Base-by-base conservation (phyloP, 78 protist genomes). In the Guillardia theta region DNA sequence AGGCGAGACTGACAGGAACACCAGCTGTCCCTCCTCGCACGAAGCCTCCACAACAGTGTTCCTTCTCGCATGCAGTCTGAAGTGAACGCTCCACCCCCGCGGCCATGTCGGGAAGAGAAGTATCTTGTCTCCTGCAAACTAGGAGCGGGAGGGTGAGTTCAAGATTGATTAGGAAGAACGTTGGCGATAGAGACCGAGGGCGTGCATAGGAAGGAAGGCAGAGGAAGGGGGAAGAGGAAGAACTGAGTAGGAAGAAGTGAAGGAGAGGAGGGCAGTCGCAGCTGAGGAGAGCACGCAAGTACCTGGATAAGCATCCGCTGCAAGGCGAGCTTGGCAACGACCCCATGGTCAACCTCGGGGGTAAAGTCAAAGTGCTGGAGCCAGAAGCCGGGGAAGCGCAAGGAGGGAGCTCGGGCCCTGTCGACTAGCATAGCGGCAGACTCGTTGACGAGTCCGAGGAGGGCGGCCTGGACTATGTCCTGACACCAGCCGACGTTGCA, bases 311-410 rank as follows among this genome's bases (percentile, higher is more conserved):
- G n/a, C 90, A 78, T 37, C 44, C 6, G 43, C 90, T 78, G 90
- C 50, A 78, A 50, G 33, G 90, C 90, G 53, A 8, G 4, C 44
- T 10, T 18, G 44, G 90, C 90, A 50, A 78, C 90, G 50, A n/a
- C 90, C 24, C 50, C 50, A 22, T 12, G 39, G 90, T 43, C 45
- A 5, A 18, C 5, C 44, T 78, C 90, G 1, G 90, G 90, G 43
- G 48, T 43, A 50, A 3, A 43, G 90, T 78, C 90, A 36, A 78
- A 78, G 53, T 6, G 18, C 50, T 1, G 8, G n/a, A 15, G 90
- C 37, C 24, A 78, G 90, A 78, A 78, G 33, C 48, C 90, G 15
- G 45, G 50, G 48, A 78, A 78, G n/a, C 90, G 90, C n/a, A 37
- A 36, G 30, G 90, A 22, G 15, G 90, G 50, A 12, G 10, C 24